Conservation (phyloP, 208 protist species). For the Naegleria gruberi region DNA sequence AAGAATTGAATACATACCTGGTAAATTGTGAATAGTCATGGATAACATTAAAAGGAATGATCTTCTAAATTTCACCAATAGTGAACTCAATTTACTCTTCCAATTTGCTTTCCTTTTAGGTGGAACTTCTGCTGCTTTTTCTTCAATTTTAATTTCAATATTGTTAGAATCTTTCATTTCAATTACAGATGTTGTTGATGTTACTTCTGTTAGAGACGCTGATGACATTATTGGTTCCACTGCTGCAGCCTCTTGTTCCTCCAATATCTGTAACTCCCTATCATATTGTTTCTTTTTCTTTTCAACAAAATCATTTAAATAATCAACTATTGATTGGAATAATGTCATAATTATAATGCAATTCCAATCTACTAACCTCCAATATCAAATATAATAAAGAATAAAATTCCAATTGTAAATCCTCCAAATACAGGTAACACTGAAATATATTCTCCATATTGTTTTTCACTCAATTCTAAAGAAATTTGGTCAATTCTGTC, state of each 20-base stretch:
- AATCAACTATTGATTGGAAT: no score
- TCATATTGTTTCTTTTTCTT: conserved; percentile 2
- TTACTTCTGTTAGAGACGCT: background rate
- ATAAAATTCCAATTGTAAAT: background rate
- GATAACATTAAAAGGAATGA: background rate
- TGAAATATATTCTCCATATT: background rate
- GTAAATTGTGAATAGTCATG: background rate
- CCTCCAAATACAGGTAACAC: background rate
- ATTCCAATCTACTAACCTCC: no score
- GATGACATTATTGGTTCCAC: background rate
- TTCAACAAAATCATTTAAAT: background rate
- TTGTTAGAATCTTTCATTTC: background rate
- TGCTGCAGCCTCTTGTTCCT: background rate
- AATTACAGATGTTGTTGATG: background rate
- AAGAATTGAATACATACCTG: background rate
- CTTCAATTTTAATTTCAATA: background rate
- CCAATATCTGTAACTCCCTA: background rate
- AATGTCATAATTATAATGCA: no score
- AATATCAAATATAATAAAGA: background rate
- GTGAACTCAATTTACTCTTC: background rate
- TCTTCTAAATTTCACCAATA: background rate
- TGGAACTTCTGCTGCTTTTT: background rate
- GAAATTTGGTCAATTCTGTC: no score
- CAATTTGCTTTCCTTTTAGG: background rate
- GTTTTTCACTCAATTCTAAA: background rate